Conservation (phyloP, 2,329 filamentous ascomycete genomes). For the Fusarium sublunatum region DNA sequence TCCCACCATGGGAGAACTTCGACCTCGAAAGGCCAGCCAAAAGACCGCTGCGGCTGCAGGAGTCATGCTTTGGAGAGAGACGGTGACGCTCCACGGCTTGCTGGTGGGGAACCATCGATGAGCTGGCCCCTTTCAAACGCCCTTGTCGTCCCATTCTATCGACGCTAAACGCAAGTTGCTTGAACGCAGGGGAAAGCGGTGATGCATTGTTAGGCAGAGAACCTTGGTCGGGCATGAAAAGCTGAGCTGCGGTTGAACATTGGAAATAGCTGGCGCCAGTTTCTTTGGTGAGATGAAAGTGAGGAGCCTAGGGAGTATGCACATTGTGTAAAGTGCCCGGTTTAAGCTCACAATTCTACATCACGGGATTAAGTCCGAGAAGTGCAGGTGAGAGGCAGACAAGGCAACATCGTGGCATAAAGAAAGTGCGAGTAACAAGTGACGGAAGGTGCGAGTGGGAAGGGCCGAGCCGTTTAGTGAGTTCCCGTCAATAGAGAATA, state of each 20-base stretch:
- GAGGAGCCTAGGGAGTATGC: conserved; percentile 12
- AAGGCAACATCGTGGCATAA: conserved; percentile 8
- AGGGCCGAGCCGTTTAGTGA: conserved; percentile 4
- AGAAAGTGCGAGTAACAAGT: conserved; percentile 11
- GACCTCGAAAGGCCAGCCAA: conserved; percentile 28
- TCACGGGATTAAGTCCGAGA: conserved; percentile 17
- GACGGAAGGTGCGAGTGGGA: conserved; percentile 13
- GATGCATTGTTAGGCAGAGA: conserved; percentile 48
- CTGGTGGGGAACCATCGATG: conserved; percentile 46
- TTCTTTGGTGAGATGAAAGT: conserved; percentile 24
- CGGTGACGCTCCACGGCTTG: conserved; percentile 46
- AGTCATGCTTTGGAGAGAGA: conserved; percentile 43
- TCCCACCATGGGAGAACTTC: conserved; percentile 31
- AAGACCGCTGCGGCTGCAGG: conserved; percentile 42
- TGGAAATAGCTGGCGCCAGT: conserved; percentile 7
- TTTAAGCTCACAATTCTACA: conserved; percentile 11
- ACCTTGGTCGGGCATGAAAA: conserved; percentile 43
- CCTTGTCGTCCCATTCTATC: conserved; percentile 46
- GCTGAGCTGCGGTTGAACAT: conserved; percentile 18
- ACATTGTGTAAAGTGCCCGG: conserved; percentile 10
- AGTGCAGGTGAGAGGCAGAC: conserved; percentile 4
- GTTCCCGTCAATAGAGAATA: conserved; percentile 1
- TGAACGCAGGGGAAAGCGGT: conserved; percentile 43
- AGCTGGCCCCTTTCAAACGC: conserved; percentile 46
- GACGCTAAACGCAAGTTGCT: conserved; percentile 43